Conservation (phyloP, 148 eudicot species). For the Fagopyrum homotropicum region DNA sequence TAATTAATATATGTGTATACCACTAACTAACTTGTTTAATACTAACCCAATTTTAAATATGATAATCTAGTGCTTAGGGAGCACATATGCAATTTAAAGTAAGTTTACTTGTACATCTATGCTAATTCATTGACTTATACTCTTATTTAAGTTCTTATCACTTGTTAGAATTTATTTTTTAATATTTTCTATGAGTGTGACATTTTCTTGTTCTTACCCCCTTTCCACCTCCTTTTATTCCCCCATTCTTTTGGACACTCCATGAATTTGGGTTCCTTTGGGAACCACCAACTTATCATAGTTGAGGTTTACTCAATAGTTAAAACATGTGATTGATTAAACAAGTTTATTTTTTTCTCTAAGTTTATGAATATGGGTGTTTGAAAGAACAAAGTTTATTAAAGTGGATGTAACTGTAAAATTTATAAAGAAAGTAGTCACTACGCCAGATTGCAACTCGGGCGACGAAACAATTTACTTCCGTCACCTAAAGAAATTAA, state of each 20-base stretch:
- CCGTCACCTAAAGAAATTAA: no score
- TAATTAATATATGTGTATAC: neutral
- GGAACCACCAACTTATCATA: no score
- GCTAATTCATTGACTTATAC: neutral
- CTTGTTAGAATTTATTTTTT: neutral
- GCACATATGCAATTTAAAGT: neutral
- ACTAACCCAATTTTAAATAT: neutral
- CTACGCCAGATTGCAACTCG: no score
- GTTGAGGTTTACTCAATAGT: no score
- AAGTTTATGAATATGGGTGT: no score
- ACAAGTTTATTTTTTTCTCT: no score
- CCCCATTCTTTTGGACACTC: constrained; percentile 2
- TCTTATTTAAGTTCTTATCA: neutral
- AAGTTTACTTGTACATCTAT: neutral
- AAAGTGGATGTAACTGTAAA: no score
- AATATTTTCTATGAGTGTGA: neutral
- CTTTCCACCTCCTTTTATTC: neutral
- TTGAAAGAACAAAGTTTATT: no score
- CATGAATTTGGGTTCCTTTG: neutral
- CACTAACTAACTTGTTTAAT: neutral
- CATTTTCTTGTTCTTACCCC: constrained; percentile 1
- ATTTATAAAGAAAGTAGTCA: no score
- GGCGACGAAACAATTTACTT: no score
- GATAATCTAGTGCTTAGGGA: neutral
- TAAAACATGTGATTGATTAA: no score